Evolutionary conservation across 2,329 filamentous ascomycete species (phyloP).

Genomic region (Alternaria novae-zelandiae): DNA sequence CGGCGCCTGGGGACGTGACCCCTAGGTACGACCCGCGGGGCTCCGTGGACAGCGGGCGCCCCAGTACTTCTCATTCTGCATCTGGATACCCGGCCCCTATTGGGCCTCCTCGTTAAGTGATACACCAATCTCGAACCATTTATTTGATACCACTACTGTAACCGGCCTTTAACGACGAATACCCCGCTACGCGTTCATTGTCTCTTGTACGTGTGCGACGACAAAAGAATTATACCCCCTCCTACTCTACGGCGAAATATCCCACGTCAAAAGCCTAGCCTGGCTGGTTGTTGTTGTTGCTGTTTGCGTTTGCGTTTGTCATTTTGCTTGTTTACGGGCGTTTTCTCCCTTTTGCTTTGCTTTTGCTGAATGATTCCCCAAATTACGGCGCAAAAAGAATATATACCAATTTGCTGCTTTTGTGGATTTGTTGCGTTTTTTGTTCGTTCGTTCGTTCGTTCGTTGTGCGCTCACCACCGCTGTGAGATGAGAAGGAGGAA

Average conservation of each 20-base stretch:
- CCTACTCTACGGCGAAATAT: slow-evolving; percentile 39
- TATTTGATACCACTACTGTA: slow-evolving; percentile 40
- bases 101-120: slow-evolving; percentile 83
- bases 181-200: slow-evolving; percentile 38
- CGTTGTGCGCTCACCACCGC: neutral
- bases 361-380: slow-evolving; percentile 47
- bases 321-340: slow-evolving; percentile 21
- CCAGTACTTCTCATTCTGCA: slow-evolving; percentile 94
- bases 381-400: slow-evolving; percentile 47
- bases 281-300: slow-evolving; percentile 39
- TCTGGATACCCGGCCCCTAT: slow-evolving; percentile 95
- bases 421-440: slow-evolving; percentile 7
- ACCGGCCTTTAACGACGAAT: slow-evolving; percentile 47
- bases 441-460: neutral
- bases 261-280: slow-evolving; percentile 42
- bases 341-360: slow-evolving; percentile 22
- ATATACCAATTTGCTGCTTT: slow-evolving; percentile 52
- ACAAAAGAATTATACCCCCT: slow-evolving; percentile 52
- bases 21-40: slow-evolving; percentile 83
- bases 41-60: slow-evolving; percentile 89
- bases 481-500: neutral
- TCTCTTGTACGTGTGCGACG: slow-evolving; percentile 40
- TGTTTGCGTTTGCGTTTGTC: slow-evolving; percentile 20
- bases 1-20: slow-evolving; percentile 76
- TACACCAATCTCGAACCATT: slow-evolving; percentile 38